Evolutionary conservation across 257 asterid species (phyloP).

Genomic region (Lantana camara): DNA sequence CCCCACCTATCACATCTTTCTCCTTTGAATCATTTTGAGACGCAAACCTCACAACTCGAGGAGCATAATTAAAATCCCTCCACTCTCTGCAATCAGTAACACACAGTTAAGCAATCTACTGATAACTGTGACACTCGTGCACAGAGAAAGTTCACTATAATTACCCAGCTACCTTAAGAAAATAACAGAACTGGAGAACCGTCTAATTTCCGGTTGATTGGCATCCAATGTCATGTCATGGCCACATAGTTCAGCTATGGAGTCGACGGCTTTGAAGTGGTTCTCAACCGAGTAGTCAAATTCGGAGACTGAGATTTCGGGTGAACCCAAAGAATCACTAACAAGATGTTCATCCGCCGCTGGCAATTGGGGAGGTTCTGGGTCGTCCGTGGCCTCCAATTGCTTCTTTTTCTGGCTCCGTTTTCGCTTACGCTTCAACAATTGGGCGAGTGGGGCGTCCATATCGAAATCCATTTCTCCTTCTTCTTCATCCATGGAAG

Average conservation of each 20-base stretch:
- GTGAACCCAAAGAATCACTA: constrained; percentile 27
- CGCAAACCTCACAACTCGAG: constrained; percentile 66
- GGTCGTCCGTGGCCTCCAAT: background rate
- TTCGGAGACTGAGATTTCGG: constrained; percentile 47
- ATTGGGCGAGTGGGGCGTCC: constrained; percentile 33
- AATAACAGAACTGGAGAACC: constrained; percentile 61
- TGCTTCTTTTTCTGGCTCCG: constrained; percentile 21
- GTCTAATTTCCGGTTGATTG: constrained; percentile 51
- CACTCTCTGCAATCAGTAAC: constrained; percentile 59
- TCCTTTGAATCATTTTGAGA: constrained; percentile 47
- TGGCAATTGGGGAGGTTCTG: constrained; percentile 22
- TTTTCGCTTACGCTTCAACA: constrained; percentile 26
- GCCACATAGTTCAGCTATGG: constrained; percentile 55
- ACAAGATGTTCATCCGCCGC: constrained; percentile 11
- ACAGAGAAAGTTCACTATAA: background rate
- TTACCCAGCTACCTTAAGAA: constrained; percentile 54
- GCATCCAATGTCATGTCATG: constrained; percentile 32
- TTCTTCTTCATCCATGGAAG: constrained; percentile 9
- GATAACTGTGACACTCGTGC: background rate
- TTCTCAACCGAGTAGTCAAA: constrained; percentile 71
- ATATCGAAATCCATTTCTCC: constrained; percentile 33
- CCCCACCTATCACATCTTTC: constrained; percentile 55
- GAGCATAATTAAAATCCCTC: constrained; percentile 67
- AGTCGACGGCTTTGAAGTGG: constrained; percentile 64
- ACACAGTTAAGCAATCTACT: constrained; percentile 5